These are phyloP conservation scores for Lecanoromycetidae sp. DNA, from an alignment of 2,329 filamentous ascomycete species.

Conservation along the genomic window DNA sequence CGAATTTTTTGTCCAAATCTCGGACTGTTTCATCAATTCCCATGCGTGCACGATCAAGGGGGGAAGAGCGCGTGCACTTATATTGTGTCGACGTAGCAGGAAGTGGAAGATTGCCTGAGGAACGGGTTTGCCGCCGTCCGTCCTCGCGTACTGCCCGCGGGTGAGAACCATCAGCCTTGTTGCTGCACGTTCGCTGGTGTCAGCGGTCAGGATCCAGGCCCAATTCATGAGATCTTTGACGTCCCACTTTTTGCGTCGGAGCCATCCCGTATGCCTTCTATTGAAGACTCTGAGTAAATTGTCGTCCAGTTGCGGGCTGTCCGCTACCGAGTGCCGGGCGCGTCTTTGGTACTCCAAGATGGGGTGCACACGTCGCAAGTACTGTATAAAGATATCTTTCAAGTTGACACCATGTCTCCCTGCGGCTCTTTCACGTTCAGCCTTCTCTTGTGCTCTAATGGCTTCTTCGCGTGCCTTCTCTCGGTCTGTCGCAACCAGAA, in stretches of 20 bases:
- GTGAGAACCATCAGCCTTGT: slow-evolving; percentile 26
- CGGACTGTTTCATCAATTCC: slow-evolving; percentile 23
- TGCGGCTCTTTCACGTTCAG: background rate
- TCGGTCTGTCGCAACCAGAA: background rate
- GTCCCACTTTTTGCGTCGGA: slow-evolving; percentile 26
- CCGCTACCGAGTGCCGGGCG: background rate
- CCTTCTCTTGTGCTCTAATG: background rate
- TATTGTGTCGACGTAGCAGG: slow-evolving; percentile 33
- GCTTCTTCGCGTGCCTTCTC: background rate
- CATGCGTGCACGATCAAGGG: slow-evolving; percentile 31
- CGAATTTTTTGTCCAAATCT: slow-evolving; percentile 14
- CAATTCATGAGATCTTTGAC: slow-evolving; percentile 32
- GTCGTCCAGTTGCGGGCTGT: background rate
- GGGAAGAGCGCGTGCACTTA: slow-evolving; percentile 33
- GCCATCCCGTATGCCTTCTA: slow-evolving; percentile 21
- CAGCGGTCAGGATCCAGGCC: slow-evolving; percentile 36
- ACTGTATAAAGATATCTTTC: slow-evolving; percentile 8
- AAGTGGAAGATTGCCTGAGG: slow-evolving; percentile 38
- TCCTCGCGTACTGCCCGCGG: slow-evolving; percentile 7
- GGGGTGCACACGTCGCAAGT: slow-evolving; percentile 8
- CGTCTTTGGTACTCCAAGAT: slow-evolving; percentile 4
- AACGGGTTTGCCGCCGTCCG: slow-evolving; percentile 14
- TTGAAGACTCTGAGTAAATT: slow-evolving; percentile 27
- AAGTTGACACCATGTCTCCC: background rate
- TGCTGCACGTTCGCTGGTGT: slow-evolving; percentile 26